Percentiles rank a stretch among this genome's conserved stretches.
Evolutionary conservation across 2,329 filamentous ascomycete genomes (phyloP).

Genomic region (Verticillium tricorpus): DNA sequence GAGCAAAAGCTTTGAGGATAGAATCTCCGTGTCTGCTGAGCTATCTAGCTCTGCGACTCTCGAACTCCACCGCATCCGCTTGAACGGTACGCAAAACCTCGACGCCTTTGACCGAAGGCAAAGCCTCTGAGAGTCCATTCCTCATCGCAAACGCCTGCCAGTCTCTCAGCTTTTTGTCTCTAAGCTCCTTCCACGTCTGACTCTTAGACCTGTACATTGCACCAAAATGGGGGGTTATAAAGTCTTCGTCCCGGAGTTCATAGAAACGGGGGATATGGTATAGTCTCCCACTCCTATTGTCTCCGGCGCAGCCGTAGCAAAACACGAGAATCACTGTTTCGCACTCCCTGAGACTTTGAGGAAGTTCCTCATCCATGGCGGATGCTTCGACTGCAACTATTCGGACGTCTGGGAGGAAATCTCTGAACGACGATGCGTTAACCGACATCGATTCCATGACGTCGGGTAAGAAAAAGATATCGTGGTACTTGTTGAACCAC

Average conservation of each 20-base stretch:
- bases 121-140: not conserved
- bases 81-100: not conserved
- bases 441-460: not conserved
- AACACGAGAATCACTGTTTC: not conserved
- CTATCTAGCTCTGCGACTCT: no score
- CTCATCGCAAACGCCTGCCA: not conserved
- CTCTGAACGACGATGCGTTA: not conserved
- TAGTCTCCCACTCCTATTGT: no score
- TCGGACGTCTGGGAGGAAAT: not conserved
- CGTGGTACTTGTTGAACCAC: not conserved
- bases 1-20: no score
- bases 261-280: no score
- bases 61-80: no score
- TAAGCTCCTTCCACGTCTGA: not conserved
- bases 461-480: not conserved
- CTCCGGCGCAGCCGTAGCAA: not conserved
- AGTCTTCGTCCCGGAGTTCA: no score
- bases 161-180: no score
- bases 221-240: not conserved
- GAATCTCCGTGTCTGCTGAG: no score
- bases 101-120: not conserved
- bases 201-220: not conserved
- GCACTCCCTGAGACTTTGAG: not conserved
- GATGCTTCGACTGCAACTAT: not conserved
- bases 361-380: not conserved